Conservation (phyloP, 2,329 filamentous ascomycete genomes). For the Diaporthe australafricana region DNA sequence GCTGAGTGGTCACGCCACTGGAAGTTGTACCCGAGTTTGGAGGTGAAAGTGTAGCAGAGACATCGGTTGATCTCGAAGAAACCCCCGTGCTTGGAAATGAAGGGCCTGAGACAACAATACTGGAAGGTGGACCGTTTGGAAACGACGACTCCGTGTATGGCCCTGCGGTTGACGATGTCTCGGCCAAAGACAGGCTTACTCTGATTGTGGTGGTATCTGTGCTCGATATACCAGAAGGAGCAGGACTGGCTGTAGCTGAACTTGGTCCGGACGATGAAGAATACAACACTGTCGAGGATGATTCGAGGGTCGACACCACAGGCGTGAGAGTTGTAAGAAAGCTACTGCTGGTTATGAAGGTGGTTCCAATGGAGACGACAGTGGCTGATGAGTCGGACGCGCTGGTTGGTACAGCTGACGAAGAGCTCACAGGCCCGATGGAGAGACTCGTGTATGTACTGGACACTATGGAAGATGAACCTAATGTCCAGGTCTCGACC, state of each 20-base stretch:
- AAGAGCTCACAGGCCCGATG: neutral
- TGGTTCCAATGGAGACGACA: neutral
- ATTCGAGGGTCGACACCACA: neutral
- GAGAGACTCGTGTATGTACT: neutral
- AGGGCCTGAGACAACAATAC: neutral
- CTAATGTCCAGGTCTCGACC: constrained; percentile 18
- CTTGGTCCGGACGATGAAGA: constrained; percentile 3
- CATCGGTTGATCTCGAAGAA: neutral
- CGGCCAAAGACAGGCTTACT: neutral
- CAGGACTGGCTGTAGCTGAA: neutral
- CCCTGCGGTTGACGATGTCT: neutral
- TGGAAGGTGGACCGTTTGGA: neutral
- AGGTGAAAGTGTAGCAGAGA: neutral
- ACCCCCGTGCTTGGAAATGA: neutral
- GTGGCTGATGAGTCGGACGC: neutral
- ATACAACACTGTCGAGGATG: neutral
- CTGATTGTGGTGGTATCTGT: neutral
- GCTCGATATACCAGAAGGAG: neutral
- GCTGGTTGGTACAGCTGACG: neutral
- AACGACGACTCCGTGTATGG: neutral
- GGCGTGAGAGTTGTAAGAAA: neutral
- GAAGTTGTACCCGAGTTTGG: neutral
- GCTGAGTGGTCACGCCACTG: neutral
- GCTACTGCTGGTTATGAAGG: neutral
- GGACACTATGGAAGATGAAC: neutral